Evolutionary conservation across 2,329 filamentous ascomycete species (phyloP).

Genomic region (Monilinia aucupariae): DNA sequence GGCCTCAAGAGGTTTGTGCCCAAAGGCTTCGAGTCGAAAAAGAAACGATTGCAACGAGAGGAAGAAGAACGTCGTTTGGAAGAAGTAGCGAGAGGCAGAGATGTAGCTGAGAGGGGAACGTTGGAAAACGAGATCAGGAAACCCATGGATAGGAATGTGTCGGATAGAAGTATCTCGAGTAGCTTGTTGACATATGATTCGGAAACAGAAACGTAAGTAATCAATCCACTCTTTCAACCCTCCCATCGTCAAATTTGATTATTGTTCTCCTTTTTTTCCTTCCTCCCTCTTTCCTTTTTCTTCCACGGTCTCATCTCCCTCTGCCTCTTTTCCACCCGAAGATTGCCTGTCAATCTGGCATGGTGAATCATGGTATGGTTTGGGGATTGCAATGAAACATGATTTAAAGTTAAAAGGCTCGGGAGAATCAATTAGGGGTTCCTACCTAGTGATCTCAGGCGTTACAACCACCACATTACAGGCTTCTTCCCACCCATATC

Average conservation of each 20-base stretch:
- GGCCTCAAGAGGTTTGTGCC: conserved; percentile 49
- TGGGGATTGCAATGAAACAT: conserved; percentile 13
- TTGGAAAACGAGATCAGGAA: conserved; percentile 28
- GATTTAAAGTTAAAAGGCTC: neutral
- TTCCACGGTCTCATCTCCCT: conserved; percentile 3
- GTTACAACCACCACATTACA: conserved; percentile 4
- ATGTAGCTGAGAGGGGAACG: conserved; percentile 34
- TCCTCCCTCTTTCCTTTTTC: neutral
- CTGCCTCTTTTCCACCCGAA: neutral
- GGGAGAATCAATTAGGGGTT: neutral
- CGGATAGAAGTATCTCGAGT: conserved; percentile 22
- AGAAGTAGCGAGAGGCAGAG: conserved; percentile 35
- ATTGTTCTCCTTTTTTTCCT: conserved; percentile 1
- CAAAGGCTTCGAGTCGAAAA: conserved; percentile 46
- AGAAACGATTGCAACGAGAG: conserved; percentile 44
- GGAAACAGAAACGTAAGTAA: conserved; percentile 35
- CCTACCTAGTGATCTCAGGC: neutral
- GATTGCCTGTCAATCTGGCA: neutral
- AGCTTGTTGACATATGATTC: conserved; percentile 33
- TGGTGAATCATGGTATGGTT: conserved; percentile 3
- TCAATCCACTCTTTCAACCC: conserved; percentile 15
- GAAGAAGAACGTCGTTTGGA: conserved; percentile 39
- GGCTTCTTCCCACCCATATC: conserved; percentile 5
- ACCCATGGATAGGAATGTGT: conserved; percentile 9
- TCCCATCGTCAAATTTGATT: neutral